Evolutionary conservation across 2,329 filamentous ascomycete species (phyloP).

Genomic region (Mycocentrospora acerina): DNA sequence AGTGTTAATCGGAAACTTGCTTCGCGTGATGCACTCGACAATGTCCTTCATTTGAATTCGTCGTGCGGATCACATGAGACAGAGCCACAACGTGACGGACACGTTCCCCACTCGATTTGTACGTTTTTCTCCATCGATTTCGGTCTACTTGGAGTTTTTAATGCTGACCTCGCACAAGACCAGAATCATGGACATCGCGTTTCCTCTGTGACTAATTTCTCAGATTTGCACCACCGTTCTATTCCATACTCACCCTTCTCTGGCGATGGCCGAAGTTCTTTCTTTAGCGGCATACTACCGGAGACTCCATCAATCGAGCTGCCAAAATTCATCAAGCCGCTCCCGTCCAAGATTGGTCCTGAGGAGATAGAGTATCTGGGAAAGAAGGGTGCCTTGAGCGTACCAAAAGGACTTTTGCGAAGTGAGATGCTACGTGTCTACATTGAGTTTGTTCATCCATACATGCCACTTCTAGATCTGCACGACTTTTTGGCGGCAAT

Average conservation of each 20-base stretch:
- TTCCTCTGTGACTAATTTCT: constrained; percentile 39
- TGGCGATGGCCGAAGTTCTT: constrained; percentile 30
- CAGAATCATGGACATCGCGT: constrained; percentile 50
- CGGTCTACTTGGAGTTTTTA: constrained; percentile 1
- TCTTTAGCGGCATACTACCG: constrained; percentile 52
- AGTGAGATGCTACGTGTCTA: constrained; percentile 81
- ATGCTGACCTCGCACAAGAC: constrained; percentile 42
- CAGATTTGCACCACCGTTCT: constrained; percentile 47
- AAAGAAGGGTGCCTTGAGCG: constrained; percentile 78
- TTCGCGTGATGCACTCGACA: constrained; percentile 42
- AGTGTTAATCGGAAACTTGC: constrained; percentile 41
- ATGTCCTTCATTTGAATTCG: constrained; percentile 31
- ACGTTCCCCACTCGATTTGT: constrained; percentile 67
- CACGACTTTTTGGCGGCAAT: constrained; percentile 63
- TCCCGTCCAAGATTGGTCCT: constrained; percentile 72
- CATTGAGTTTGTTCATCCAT: constrained; percentile 87
- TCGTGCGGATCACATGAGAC: constrained; percentile 46
- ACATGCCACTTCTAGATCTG: constrained; percentile 81
- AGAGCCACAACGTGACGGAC: constrained; percentile 54
- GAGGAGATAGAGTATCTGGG: constrained; percentile 84
- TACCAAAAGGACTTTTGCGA: constrained; percentile 70
- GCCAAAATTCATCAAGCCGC: constrained; percentile 73
- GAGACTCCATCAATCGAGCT: constrained; percentile 50
- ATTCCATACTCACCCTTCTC: constrained; percentile 41
- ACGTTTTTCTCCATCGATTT: constrained; percentile 37